A percentile compares a stretch with the other conserved stretches of the same genome.
Evolutionary conservation across 1,139 yeast genomes (phyloP).

Genomic region (Zygoascus sp.): DNA sequence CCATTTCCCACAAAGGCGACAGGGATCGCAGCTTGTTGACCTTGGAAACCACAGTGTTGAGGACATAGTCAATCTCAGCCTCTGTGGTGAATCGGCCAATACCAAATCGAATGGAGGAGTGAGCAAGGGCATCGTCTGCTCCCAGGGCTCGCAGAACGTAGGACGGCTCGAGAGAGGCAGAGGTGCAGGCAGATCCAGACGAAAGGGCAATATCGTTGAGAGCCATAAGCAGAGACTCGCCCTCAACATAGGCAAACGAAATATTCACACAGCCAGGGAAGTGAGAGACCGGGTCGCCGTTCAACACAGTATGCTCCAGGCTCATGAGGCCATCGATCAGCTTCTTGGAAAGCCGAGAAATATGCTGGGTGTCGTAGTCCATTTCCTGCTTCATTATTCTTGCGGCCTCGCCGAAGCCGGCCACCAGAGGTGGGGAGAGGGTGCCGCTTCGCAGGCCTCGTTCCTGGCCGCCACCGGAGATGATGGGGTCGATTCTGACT

Average conservation of each 20-base stretch:
- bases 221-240: constrained; percentile 96
- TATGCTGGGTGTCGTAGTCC: constrained; percentile 69
- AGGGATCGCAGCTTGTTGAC: constrained; percentile 88
- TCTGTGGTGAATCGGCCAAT: constrained; percentile 97
- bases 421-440: constrained; percentile 88
- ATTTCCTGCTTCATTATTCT: constrained; percentile 71
- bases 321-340: constrained; percentile 68
- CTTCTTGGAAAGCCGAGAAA: constrained; percentile 63
- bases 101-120: constrained; percentile 94
- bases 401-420: constrained; percentile 98
- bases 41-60: constrained; percentile 80
- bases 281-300: constrained; percentile 70
- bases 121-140: constrained; percentile 97
- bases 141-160: constrained; percentile 95
- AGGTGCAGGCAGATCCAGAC: constrained; percentile 98
- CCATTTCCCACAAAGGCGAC: constrained; percentile 99
- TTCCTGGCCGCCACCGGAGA: constrained; percentile 99
- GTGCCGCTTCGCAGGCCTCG: constrained; percentile 98
- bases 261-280: constrained; percentile 95
- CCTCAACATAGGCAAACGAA: constrained; percentile 96
- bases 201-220: constrained; percentile 92
- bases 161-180: constrained; percentile 96
- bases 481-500: constrained; percentile 91
- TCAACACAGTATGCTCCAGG: constrained; percentile 82
- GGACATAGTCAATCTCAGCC: constrained; percentile 89